Percentiles rank a stretch among this genome's conserved stretches.
Evolutionary conservation across 495 filamentous ascomycete species (phyloP).

Genomic region (Podospora australis): DNA sequence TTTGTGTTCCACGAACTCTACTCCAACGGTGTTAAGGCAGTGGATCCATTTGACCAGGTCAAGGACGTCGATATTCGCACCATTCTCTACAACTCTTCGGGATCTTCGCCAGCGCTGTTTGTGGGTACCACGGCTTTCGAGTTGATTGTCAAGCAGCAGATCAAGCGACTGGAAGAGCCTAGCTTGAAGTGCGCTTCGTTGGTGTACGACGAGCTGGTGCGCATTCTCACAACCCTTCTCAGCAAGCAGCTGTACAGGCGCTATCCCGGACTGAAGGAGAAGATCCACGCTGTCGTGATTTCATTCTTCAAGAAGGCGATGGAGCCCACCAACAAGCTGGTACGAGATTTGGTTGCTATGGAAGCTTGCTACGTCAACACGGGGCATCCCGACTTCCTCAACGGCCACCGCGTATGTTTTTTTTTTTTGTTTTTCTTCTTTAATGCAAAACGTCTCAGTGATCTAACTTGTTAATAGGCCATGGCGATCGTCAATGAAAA

Average conservation of each 20-base stretch:
- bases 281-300: conserved; percentile 92
- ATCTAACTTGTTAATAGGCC: conserved; percentile 45
- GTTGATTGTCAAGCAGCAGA: conserved; percentile 97
- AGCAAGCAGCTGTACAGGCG: conserved; percentile 84
- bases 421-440: not conserved
- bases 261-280: conserved; percentile 92
- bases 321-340: conserved; percentile 96
- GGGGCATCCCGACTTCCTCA: conserved; percentile 95
- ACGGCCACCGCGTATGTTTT: conserved; percentile 70
- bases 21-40: conserved; percentile 94
- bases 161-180: conserved; percentile 92
- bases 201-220: conserved; percentile 96
- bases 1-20: conserved; percentile 99
- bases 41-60: conserved; percentile 95
- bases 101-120: conserved; percentile 93
- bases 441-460: not conserved
- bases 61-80: conserved; percentile 98
- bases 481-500: conserved; percentile 97
- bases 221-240: conserved; percentile 86
- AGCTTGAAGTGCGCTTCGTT: conserved; percentile 94
- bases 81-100: conserved; percentile 96
- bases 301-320: conserved; percentile 95
- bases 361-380: conserved; percentile 98
- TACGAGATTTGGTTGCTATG: conserved; percentile 88
- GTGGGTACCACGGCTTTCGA: conserved; percentile 98